Evolutionary conservation across 225 moss, liverwort and hornwort genomes (phyloP).

Genomic region (Sphagnum tenellum): DNA sequence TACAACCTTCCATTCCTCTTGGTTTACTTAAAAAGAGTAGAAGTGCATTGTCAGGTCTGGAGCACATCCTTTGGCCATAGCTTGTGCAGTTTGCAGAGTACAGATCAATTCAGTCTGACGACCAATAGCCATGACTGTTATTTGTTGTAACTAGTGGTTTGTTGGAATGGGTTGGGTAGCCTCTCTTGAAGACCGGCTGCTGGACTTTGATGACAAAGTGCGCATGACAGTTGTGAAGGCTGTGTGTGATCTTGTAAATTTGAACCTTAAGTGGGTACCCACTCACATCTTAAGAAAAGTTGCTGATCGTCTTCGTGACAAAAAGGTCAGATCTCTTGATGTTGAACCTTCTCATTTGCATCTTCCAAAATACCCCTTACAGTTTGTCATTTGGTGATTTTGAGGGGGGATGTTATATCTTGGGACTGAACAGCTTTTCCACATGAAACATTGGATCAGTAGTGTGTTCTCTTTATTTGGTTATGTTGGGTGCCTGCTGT

Average conservation of each 20-base stretch:
- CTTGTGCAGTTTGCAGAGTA: too few species aligned
- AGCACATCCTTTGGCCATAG: too few species aligned
- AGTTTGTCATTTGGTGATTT: background rate
- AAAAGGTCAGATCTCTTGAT: constrained; percentile 43
- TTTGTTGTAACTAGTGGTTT: background rate
- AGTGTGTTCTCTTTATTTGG: too few species aligned
- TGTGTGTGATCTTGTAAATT: constrained; percentile 54
- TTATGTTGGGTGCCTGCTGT: too few species aligned
- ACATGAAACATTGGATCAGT: too few species aligned
- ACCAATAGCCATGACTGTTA: background rate
- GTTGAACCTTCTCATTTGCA: background rate
- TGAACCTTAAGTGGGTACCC: constrained; percentile 48
- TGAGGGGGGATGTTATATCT: background rate
- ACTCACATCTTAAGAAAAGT: constrained; percentile 53
- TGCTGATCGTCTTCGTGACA: constrained; percentile 81
- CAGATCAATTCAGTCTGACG: too few species aligned
- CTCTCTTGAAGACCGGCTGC: constrained; percentile 59
- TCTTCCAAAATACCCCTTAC: background rate
- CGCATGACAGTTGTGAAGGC: constrained; percentile 65
- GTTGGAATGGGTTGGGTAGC: constrained; percentile 23
- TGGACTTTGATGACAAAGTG: constrained; percentile 83
- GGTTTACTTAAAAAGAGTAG: too few species aligned
- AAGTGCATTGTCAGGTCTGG: too few species aligned
- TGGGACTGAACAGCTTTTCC: too few species aligned
- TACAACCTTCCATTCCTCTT: too few species aligned